Evolutionary conservation across 2,329 filamentous ascomycete genomes (phyloP).

Genomic region (Curvularia verruculosa): DNA sequence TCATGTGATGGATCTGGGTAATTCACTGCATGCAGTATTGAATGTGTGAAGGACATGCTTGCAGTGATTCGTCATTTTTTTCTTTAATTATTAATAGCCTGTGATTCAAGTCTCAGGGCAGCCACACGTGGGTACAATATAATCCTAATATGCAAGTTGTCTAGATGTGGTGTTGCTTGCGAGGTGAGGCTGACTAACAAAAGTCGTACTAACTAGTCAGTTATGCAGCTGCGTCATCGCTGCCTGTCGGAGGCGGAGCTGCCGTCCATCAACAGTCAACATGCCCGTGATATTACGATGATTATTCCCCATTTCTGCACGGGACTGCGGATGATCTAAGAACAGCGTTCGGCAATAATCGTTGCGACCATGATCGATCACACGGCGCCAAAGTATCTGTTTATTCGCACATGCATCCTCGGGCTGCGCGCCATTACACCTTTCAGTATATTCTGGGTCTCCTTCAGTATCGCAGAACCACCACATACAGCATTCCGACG

Average conservation of each 20-base stretch:
- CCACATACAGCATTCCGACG: conserved; percentile 34
- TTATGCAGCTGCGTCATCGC: conserved; percentile 11
- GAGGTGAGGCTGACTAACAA: conserved; percentile 12
- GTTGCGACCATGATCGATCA: conserved; percentile 49
- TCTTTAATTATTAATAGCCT: not conserved
- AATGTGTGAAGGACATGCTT: not conserved
- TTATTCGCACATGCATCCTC: conserved; percentile 58
- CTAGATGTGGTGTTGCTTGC: conserved; percentile 5
- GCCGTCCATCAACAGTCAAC: conserved; percentile 6
- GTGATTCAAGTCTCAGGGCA: not conserved
- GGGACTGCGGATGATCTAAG: not conserved
- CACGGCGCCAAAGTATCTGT: conserved; percentile 48
- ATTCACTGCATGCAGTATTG: not conserved
- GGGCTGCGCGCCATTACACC: conserved; percentile 58
- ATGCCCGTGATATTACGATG: conserved; percentile 4
- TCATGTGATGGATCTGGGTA: not conserved
- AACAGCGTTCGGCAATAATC: not conserved
- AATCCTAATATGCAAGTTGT: not conserved
- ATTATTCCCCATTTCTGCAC: not conserved
- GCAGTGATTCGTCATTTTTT: not conserved
- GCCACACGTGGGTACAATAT: not conserved
- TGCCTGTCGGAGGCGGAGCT: conserved; percentile 3
- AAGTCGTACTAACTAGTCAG: too few species aligned
- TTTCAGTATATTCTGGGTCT: conserved; percentile 55
- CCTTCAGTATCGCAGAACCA: conserved; percentile 46